phyloP scores from a whole-genome alignment of 1,284 basidiomycete genomes.

The Cutaneotrichosporon arboriforme region DNA sequence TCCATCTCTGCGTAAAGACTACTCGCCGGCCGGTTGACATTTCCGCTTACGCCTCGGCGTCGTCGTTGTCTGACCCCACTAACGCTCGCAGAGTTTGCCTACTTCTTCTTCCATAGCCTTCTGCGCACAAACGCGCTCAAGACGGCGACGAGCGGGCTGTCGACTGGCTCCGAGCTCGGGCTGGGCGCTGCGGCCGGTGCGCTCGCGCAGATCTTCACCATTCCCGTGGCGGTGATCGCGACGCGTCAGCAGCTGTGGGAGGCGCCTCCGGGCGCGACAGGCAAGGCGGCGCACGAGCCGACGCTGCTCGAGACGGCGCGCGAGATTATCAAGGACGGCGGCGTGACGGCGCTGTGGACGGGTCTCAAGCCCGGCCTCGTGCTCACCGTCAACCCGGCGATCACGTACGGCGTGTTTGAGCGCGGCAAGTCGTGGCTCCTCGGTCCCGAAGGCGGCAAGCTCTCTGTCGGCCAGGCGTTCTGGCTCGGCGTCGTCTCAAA shows the following conservation, averaged over 20 bases:
- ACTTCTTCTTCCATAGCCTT: constrained; percentile 98
- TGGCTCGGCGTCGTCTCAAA: constrained; percentile 89
- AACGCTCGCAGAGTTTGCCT: constrained; percentile 75
- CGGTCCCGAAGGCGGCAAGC: constrained; percentile 24
- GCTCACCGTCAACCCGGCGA: constrained; percentile 92
- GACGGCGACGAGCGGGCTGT: constrained; percentile 51
- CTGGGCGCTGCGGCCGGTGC: constrained; percentile 90
- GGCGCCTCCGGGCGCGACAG: constrained; percentile 14
- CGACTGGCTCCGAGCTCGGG: constrained; percentile 74
- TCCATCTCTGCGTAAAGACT: no score
- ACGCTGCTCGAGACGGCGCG: constrained; percentile 61
- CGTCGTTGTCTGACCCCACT: no score
- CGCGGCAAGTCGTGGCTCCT: constrained; percentile 61
- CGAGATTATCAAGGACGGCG: constrained; percentile 89
- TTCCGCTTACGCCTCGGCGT: no score
- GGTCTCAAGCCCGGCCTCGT: constrained; percentile 89
- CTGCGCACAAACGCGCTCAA: constrained; percentile 57
- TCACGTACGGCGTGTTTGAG: constrained; percentile 96
- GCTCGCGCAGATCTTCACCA: constrained; percentile 95
- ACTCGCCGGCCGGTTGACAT: no score
- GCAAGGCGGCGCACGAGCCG: constrained; percentile 29
- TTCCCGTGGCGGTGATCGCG: constrained; percentile 95
- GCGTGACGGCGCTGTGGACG: constrained; percentile 85
- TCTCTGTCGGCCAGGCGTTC: constrained; percentile 69
- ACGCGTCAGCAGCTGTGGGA: constrained; percentile 87